Base-by-base conservation (phyloP, 2,329 filamentous ascomycete genomes). In the Diaporthe ampelina region DNA sequence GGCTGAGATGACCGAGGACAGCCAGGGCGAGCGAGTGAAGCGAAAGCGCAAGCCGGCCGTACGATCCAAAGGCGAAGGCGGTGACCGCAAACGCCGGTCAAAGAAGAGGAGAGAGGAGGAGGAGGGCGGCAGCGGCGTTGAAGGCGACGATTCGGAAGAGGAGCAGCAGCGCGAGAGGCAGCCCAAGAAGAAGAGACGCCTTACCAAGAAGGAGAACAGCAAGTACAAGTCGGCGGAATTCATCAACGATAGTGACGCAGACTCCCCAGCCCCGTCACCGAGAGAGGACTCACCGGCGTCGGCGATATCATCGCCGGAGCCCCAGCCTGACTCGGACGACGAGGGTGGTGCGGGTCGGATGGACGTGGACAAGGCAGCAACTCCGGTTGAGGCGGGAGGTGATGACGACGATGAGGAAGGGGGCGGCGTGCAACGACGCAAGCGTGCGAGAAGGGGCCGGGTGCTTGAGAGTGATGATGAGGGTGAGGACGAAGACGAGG, bases 141-240 rank as follows among this genome's bases (percentile, higher is more conserved):
- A 87, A 7, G 86, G 83, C 43, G 85, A 86, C 15, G 87, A 84
- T 21, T 87, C 86, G 2, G 87, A 86, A 11, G 88, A 85, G 35
- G 87, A 85, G 11, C 88, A 85, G 35, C 86, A 86, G 59, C 63
- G 63, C 45, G 86, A 87, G 48, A 85, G 87, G 74, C 86, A 88
- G 74, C 88, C 89, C 29, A 91, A 91, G 81, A 93, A 93, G 82
- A 91, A 90, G 79, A 88, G 90, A 73, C 88, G 85, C 75, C 88
- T 89, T 79, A 88, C 84, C 21, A 84, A 83, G 77, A 84, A 85
- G 75, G 88, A 90, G 77, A 85, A 84, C 75, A 83, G 81, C 82
- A 97, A 97, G 84, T 97, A 91, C 88, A 98, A 98, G 88, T 95
- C 93, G 68, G 92, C 90, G 1, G 95, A 97, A 83, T 91, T 95